Conservation (phyloP, 2,329 filamentous ascomycete genomes). For the Tolypocladium inflatum region DNA sequence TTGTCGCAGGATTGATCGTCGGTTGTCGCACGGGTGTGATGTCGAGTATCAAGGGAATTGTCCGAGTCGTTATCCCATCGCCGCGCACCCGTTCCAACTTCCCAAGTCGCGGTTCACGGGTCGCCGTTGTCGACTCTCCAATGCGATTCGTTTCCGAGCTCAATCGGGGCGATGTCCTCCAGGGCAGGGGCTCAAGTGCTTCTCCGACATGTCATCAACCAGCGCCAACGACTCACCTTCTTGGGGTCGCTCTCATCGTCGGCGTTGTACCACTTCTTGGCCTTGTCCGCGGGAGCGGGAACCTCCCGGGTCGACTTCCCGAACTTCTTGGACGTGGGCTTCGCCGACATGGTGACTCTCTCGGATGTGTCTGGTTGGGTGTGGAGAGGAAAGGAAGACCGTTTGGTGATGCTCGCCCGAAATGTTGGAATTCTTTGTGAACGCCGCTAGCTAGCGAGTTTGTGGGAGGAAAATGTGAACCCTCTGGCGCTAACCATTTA, state of each 20-base stretch:
- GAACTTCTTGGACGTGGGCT: slow-evolving; percentile 86
- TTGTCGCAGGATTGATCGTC: neutral
- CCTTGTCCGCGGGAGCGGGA: slow-evolving; percentile 81
- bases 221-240: slow-evolving; percentile 66
- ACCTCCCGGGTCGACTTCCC: slow-evolving; percentile 92
- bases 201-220: slow-evolving; percentile 7
- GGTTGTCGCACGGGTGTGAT: neutral
- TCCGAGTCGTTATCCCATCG: neutral
- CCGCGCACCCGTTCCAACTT: neutral
- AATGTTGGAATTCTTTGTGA: slow-evolving; percentile 33
- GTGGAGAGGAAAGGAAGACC: slow-evolving; percentile 24
- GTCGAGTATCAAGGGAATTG: neutral
- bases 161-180: neutral
- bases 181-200: neutral
- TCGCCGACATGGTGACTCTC: slow-evolving; percentile 60
- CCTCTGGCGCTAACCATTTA: slow-evolving; percentile 27
- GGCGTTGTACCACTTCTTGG: slow-evolving; percentile 97
- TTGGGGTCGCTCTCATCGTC: slow-evolving; percentile 82
- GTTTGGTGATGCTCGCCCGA: slow-evolving; percentile 28
- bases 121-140: neutral
- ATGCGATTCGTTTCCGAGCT: neutral
- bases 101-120: neutral
- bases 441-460: slow-evolving; percentile 31
- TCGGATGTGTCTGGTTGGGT: slow-evolving; percentile 32
- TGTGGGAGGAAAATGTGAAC: slow-evolving; percentile 35